Evolutionary conservation across 768 basidiomycete species (phyloP).

Genomic region (Kwoniella bestiolae): DNA sequence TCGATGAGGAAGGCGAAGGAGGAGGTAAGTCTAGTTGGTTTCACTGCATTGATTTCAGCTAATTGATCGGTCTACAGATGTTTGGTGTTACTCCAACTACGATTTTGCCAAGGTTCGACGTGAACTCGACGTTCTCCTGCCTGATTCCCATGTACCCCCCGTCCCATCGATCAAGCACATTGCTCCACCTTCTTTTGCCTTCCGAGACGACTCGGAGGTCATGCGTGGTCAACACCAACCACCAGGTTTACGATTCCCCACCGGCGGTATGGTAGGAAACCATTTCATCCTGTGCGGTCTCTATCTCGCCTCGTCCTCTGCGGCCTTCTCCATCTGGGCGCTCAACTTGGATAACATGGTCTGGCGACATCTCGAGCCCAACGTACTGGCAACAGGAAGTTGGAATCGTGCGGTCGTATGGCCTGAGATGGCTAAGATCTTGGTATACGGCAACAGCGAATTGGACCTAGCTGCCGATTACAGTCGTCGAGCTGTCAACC

Average conservation of each 20-base stretch:
- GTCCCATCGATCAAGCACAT: constrained; percentile 27
- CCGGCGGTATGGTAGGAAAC: constrained; percentile 86
- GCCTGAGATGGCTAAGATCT: constrained; percentile 78
- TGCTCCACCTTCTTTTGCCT: constrained; percentile 65
- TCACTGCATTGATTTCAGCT: too few species aligned
- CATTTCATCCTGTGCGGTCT: constrained; percentile 89
- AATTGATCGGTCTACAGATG: constrained; percentile 63
- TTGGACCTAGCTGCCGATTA: constrained; percentile 53
- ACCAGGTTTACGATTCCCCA: constrained; percentile 93
- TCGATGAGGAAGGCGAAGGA: constrained; percentile 49
- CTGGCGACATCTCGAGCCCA: constrained; percentile 49
- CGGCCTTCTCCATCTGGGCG: constrained; percentile 96
- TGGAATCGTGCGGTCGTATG: constrained; percentile 94
- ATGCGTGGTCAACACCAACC: constrained; percentile 81
- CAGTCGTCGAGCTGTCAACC: constrained; percentile 52
- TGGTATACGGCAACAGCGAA: constrained; percentile 85
- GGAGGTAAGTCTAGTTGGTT: too few species aligned
- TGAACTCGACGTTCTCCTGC: constrained; percentile 89
- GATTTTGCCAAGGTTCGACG: constrained; percentile 86
- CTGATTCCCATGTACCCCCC: constrained; percentile 48
- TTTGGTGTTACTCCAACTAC: constrained; percentile 93
- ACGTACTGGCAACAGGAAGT: constrained; percentile 75
- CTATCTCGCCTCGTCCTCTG: constrained; percentile 89
- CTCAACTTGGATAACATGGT: constrained; percentile 68
- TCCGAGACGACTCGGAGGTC: constrained; percentile 75